A percentile compares a stretch with the other conserved stretches of the same genome.
Conservation (phyloP, 1,139 yeast genomes). For the Saccharomyces hybrid region DNA sequence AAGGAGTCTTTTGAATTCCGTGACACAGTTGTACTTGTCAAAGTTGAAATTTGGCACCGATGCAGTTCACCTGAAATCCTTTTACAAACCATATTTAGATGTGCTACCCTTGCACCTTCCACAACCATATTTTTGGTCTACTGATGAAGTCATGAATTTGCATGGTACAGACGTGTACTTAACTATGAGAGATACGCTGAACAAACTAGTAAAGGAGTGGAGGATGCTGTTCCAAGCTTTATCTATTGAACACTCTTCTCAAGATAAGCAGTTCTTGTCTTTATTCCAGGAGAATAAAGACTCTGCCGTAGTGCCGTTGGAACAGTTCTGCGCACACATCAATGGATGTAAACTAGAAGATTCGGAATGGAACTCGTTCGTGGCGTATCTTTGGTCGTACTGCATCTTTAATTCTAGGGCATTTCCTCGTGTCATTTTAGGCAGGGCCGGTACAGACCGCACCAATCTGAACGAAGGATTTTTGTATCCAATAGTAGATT, state of each 20-base stretch:
- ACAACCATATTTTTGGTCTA: constrained; percentile 60
- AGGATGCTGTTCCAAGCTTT: constrained; percentile 7
- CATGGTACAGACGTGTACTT: constrained; percentile 53
- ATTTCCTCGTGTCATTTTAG: constrained; percentile 55
- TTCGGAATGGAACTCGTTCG: constrained; percentile 50
- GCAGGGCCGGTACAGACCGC: constrained; percentile 22
- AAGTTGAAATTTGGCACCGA: constrained; percentile 33
- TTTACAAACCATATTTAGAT: constrained; percentile 45
- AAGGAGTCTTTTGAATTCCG: constrained; percentile 34
- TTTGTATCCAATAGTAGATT: constrained; percentile 70
- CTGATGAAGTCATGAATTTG: constrained; percentile 43
- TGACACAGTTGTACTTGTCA: constrained; percentile 45
- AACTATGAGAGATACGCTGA: constrained; percentile 32
- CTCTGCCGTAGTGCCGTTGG: constrained; percentile 7
- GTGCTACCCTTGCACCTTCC: constrained; percentile 51
- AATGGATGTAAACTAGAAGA: neutral
- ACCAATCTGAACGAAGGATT: constrained; percentile 48
- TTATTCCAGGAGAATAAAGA: constrained; percentile 7
- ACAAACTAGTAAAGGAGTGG: constrained; percentile 30
- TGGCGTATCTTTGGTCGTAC: constrained; percentile 66
- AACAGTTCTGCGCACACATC: neutral
- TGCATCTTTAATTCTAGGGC: constrained; percentile 68
- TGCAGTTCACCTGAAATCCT: constrained; percentile 15
- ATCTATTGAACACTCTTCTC: constrained; percentile 8
- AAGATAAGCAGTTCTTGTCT: constrained; percentile 2